Conservation (phyloP, 2,329 filamentous ascomycete genomes). For the Phaeosphaeriaceae sp. region DNA sequence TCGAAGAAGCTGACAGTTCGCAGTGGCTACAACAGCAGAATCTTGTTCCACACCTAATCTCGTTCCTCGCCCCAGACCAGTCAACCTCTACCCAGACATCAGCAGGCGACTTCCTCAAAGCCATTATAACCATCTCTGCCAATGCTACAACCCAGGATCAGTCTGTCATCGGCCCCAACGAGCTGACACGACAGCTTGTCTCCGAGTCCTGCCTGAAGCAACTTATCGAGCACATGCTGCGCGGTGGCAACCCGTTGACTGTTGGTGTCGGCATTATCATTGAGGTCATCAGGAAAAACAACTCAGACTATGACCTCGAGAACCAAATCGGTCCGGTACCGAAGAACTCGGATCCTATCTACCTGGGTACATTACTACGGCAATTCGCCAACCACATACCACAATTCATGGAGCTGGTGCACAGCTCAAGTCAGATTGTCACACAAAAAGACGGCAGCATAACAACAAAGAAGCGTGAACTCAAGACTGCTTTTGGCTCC, state of each 20-base stretch:
- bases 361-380: slow-evolving; percentile 86
- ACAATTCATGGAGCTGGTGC: slow-evolving; percentile 90
- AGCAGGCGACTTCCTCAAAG: slow-evolving; percentile 96
- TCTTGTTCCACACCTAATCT: slow-evolving; percentile 84
- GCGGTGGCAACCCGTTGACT: slow-evolving; percentile 90
- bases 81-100: slow-evolving; percentile 93
- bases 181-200: slow-evolving; percentile 92
- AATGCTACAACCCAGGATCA: slow-evolving; percentile 98
- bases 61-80: slow-evolving; percentile 84
- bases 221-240: slow-evolving; percentile 90
- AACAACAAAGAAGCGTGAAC: slow-evolving; percentile 73
- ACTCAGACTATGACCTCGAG: slow-evolving; percentile 97
- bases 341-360: slow-evolving; percentile 91
- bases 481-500: slow-evolving; percentile 87
- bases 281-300: slow-evolving; percentile 98
- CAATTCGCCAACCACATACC: slow-evolving; percentile 91
- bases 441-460: slow-evolving; percentile 62
- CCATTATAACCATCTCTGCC: slow-evolving; percentile 97
- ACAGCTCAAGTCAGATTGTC: slow-evolving; percentile 70
- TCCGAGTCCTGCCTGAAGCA: slow-evolving; percentile 82
- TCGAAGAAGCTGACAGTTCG: slow-evolving; percentile 18
- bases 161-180: slow-evolving; percentile 98
- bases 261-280: slow-evolving; percentile 98
- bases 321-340: slow-evolving; percentile 81
- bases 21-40: slow-evolving; percentile 92